Evolutionary conservation across 441 rosid species (phyloP), one percentile per base, ranked within the genome.

Genomic region (Cnidoscolus chayamansa): DNA sequence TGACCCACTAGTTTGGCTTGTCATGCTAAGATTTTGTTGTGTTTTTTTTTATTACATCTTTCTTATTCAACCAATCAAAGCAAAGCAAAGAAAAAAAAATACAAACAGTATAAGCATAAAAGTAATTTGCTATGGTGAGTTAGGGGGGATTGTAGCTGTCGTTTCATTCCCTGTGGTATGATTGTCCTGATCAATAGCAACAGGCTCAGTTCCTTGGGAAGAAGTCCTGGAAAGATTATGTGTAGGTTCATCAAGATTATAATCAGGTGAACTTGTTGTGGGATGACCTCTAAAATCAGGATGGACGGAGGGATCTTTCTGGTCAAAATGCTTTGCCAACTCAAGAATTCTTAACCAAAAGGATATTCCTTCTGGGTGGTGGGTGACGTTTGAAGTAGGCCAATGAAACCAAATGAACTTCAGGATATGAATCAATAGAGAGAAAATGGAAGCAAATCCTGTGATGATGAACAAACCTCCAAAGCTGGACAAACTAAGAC

Each of bases 381-480:
- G 45, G 66, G 4, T 62, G 19, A 25, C 40, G 12, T 8, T 62
- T 16, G 66, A 62, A n/a, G 20, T 10, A 17, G 50, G 66, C 45
- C 12, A 62, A 40, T 62, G 45, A 35, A 17, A 62, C 49, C 2
- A n/a, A 62, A 62, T 10, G 49, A 35, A 62, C 66, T 37, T 62
- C 10, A 56, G 1, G 12, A 62, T 16, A 16, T 62, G 25, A 37
- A 40, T 10, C 25, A 62, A 17, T 10, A 62, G 49, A 1, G 91
- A 71, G 19, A 66, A 77, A 12, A 78, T 13, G 5, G 83, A 71
- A 79, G 83, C 83, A 12, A 67, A 11, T 45, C 82, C 85, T 10
- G 83, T 75, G 73, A 88, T 75, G 70, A 86, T 48, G 75, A 86
- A 88, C 1, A 84, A 81, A 2, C 87, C 89, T 49, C 75, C 77